Conservation (phyloP, 805 yeast genomes). For the Clavispora santaluciae region DNA sequence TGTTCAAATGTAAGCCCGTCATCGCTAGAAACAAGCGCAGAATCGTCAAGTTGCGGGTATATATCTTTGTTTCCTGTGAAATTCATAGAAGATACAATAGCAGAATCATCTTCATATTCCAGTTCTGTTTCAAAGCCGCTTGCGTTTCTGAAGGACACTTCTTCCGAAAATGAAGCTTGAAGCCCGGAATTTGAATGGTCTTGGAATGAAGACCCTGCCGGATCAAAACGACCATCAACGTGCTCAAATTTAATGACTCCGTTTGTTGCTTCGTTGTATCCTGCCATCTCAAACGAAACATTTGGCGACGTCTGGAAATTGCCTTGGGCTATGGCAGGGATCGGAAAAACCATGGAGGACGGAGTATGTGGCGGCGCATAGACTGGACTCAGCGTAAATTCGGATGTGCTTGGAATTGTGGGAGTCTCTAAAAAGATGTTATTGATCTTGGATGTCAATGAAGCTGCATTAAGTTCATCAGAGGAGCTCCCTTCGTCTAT, state of each 20-base stretch:
- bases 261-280: not conserved
- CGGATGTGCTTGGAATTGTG: not conserved
- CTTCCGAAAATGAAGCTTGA: not conserved
- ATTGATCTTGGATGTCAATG: not conserved
- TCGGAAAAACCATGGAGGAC: not conserved
- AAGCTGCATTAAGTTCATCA: slow-evolving; percentile 1
- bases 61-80: not conserved
- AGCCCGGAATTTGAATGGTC: not conserved
- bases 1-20: not conserved
- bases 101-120: not conserved
- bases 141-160: not conserved
- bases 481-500: not conserved
- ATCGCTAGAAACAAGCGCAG: not conserved
- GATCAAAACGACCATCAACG: not conserved
- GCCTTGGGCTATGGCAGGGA: not conserved
- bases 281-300: not conserved
- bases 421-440: slow-evolving; percentile 4
- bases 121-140: not conserved
- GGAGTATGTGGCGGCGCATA: slow-evolving; percentile 1
- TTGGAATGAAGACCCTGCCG: not conserved
- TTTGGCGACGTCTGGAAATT: not conserved
- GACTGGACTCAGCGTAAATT: not conserved
- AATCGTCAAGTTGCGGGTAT: not conserved
- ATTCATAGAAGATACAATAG: not conserved
- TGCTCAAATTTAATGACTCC: not conserved